Evolutionary conservation across 2,329 filamentous ascomycete species (phyloP).

Genomic region (Colletotrichum acutatum): DNA sequence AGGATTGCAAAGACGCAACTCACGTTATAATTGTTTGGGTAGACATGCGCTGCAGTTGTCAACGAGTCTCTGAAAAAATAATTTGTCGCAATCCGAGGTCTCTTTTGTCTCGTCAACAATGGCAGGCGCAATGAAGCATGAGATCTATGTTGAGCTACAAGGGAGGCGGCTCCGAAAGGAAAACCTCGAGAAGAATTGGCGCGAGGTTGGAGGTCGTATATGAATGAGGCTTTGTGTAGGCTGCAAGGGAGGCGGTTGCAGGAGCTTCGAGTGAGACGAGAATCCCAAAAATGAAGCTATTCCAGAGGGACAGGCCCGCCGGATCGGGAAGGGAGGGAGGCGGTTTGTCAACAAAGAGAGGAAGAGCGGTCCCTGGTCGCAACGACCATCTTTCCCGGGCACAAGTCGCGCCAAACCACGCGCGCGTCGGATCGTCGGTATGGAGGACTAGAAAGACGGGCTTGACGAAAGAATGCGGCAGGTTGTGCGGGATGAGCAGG

Average conservation of each 20-base stretch:
- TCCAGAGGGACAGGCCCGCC: constrained; percentile 31
- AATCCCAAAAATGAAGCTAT: constrained; percentile 31
- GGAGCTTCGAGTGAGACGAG: neutral
- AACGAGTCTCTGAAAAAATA: constrained; percentile 1
- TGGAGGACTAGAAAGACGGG: neutral
- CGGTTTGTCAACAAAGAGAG: constrained; percentile 33
- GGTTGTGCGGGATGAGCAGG: neutral
- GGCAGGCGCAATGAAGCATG: constrained; percentile 16
- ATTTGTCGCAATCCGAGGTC: neutral
- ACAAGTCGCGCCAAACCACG: constrained; percentile 28
- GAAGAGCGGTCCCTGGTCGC: constrained; percentile 29
- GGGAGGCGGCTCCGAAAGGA: constrained; percentile 18
- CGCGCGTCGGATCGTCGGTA: constrained; percentile 22
- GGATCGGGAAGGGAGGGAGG: constrained; percentile 33
- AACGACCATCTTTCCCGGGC: constrained; percentile 32
- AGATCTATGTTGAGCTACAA: constrained; percentile 29
- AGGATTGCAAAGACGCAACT: constrained; percentile 16
- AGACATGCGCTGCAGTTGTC: constrained; percentile 12
- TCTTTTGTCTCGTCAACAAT: constrained; percentile 31
- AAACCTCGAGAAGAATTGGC: neutral
- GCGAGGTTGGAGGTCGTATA: neutral
- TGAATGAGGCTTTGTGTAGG: constrained; percentile 13
- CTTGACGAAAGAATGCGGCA: constrained; percentile 4
- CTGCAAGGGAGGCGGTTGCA: constrained; percentile 16
- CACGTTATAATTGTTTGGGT: constrained; percentile 30